These are phyloP conservation scores for Fusarium sp. DNA, from an alignment of 2,329 filamentous ascomycete species.

Conservation along the genomic window DNA sequence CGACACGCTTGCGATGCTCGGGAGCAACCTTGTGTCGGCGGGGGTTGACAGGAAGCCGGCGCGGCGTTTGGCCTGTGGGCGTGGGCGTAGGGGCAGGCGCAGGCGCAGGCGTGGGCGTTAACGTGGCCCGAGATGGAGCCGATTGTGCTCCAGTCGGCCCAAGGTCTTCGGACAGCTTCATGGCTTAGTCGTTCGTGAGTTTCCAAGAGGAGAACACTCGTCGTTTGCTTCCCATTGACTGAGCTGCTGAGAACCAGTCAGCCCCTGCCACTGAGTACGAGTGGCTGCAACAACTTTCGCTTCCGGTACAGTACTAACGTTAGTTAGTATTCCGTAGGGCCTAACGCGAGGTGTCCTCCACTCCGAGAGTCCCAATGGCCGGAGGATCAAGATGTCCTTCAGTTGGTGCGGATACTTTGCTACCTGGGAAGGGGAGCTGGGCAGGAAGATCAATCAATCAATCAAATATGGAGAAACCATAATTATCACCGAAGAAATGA, in stretches of 20 bases:
- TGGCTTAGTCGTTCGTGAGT: slow-evolving; percentile 33
- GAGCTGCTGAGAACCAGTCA: slow-evolving; percentile 26
- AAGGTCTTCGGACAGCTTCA: slow-evolving; percentile 35
- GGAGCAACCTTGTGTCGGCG: slow-evolving; percentile 62
- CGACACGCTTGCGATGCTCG: slow-evolving; percentile 63
- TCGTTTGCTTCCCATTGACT: slow-evolving; percentile 28
- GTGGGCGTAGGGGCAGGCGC: background rate
- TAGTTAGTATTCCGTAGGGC: too few relatives aligned
- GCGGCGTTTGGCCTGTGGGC: slow-evolving; percentile 41
- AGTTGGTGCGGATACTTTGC: slow-evolving; percentile 18
- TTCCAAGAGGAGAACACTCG: slow-evolving; percentile 33
- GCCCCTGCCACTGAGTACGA: slow-evolving; percentile 18
- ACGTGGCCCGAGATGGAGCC: slow-evolving; percentile 32
- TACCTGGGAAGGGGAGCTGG: background rate
- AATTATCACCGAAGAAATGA: slow-evolving; percentile 11
- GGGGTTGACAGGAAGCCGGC: slow-evolving; percentile 64
- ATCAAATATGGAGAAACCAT: slow-evolving; percentile 23
- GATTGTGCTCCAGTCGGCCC: slow-evolving; percentile 16
- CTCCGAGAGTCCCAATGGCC: slow-evolving; percentile 10
- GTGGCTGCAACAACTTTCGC: background rate
- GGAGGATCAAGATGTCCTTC: slow-evolving; percentile 4
- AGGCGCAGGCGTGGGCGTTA: slow-evolving; percentile 11
- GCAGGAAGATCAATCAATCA: slow-evolving; percentile 6
- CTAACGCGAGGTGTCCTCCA: slow-evolving; percentile 15
- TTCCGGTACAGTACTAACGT: too few relatives aligned